A percentile compares a stretch with the other conserved stretches of the same genome.
Evolutionary conservation across 148 eudicot species (phyloP).

Genomic region (Fagopyrum esculentum): DNA sequence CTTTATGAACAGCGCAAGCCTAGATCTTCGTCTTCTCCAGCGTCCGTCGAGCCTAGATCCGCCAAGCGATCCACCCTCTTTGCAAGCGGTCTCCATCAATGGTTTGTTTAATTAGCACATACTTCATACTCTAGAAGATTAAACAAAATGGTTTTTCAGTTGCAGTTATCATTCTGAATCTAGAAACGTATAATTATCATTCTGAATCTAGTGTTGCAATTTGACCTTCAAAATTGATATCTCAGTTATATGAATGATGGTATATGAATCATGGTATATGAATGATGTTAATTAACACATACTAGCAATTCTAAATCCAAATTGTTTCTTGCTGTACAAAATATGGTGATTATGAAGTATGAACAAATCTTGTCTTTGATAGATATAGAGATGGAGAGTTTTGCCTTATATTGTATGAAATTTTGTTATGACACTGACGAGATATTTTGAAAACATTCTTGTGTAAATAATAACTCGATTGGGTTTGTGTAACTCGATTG

Average conservation of each 20-base stretch:
- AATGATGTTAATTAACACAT: conserved; percentile 35
- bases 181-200: conserved; percentile 74
- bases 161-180: conserved; percentile 95
- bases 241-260: neutral
- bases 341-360: neutral
- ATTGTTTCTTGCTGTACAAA: neutral
- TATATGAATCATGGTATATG: neutral
- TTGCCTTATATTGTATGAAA: neutral
- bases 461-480: neutral
- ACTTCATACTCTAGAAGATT: neutral
- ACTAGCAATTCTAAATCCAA: conserved; percentile 20
- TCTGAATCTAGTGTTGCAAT: neutral
- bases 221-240: neutral
- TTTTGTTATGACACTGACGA: neutral
- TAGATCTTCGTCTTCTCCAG: too few relatives aligned
- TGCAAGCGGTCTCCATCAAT: too few relatives aligned
- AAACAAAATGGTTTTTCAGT: neutral
- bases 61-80: too few relatives aligned
- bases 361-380: neutral
- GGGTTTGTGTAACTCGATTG: neutral
- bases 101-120: too few relatives aligned
- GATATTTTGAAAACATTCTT: neutral
- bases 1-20: too few relatives aligned
- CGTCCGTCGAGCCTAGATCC: too few relatives aligned
- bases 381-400: neutral